Conservation (phyloP, 2,329 filamentous ascomycete genomes). For the Fusarium transvaalense region DNA sequence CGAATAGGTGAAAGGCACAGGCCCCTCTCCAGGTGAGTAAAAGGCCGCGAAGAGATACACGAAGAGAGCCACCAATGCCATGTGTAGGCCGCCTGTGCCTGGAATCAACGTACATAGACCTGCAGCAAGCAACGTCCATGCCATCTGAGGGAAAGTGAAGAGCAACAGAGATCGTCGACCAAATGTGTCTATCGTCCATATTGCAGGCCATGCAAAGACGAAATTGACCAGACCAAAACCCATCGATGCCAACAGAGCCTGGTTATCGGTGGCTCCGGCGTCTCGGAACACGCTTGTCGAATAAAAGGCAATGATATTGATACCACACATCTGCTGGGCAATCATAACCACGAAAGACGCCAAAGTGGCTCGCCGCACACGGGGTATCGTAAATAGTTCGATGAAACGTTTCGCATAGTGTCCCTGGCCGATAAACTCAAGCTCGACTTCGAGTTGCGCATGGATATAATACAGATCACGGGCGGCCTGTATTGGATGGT, state of each 20-base stretch:
- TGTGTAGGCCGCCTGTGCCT: constrained; percentile 49
- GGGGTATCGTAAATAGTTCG: constrained; percentile 76
- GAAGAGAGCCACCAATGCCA: constrained; percentile 66
- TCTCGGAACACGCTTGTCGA: constrained; percentile 72
- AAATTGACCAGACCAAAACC: constrained; percentile 71
- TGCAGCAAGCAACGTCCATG: constrained; percentile 56
- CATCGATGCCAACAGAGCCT: constrained; percentile 70
- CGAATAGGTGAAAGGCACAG: constrained; percentile 76
- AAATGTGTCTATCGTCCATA: constrained; percentile 71
- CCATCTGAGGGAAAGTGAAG: constrained; percentile 59
- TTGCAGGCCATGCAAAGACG: constrained; percentile 68
- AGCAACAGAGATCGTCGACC: constrained; percentile 65
- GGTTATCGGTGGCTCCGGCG: constrained; percentile 66
- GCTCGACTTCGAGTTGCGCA: constrained; percentile 72
- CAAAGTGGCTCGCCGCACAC: constrained; percentile 77
- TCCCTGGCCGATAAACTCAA: constrained; percentile 60
- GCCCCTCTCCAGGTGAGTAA: constrained; percentile 69
- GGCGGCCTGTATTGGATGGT: constrained; percentile 68
- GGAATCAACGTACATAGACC: constrained; percentile 67
- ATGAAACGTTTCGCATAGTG: constrained; percentile 73
- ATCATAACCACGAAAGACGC: constrained; percentile 87
- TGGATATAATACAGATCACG: constrained; percentile 74
- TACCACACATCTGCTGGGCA: constrained; percentile 76
- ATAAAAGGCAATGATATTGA: constrained; percentile 84
- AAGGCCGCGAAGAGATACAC: constrained; percentile 67